A percentile compares a stretch with the other conserved stretches of the same genome.
These are phyloP conservation scores for Pleurotus eryngii DNA, from an alignment of 768 basidiomycete species.

Conservation along the genomic window DNA sequence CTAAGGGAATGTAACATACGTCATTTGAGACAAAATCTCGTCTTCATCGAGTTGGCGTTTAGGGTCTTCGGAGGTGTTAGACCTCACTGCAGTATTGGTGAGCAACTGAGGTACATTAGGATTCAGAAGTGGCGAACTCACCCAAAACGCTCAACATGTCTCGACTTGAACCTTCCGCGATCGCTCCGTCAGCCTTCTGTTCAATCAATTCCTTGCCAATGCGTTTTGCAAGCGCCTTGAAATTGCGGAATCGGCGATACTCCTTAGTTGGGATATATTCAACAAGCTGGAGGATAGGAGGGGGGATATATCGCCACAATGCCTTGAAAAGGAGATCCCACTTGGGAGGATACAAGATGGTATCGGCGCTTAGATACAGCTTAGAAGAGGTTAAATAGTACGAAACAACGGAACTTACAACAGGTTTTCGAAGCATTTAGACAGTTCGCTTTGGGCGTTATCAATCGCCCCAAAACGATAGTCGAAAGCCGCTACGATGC, in stretches of 20 bases:
- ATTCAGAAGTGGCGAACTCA: slow-evolving; percentile 9
- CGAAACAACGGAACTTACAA: slow-evolving; percentile 24
- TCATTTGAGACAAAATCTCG: slow-evolving; percentile 26
- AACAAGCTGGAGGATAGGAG: not conserved
- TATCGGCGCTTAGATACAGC: slow-evolving; percentile 1
- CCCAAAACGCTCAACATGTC: slow-evolving; percentile 35
- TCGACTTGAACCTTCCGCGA: slow-evolving; percentile 10
- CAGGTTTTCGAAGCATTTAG: slow-evolving; percentile 17
- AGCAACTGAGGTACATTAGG: not conserved
- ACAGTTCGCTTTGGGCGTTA: slow-evolving; percentile 18
- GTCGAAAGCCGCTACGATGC: slow-evolving; percentile 33
- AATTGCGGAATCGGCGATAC: not conserved
- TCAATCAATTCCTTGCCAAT: not conserved
- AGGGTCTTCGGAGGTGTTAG: slow-evolving; percentile 13
- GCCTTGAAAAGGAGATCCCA: slow-evolving; percentile 16
- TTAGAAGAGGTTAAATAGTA: slow-evolving; percentile 15
- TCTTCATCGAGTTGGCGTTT: slow-evolving; percentile 15
- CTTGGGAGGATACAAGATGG: not conserved
- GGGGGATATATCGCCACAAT: slow-evolving; percentile 5
- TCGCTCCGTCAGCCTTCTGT: not conserved
- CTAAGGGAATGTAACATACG: slow-evolving; percentile 6
- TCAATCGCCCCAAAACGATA: slow-evolving; percentile 28
- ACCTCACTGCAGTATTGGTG: slow-evolving; percentile 9
- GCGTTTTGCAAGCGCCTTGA: not conserved
- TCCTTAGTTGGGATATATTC: slow-evolving; percentile 5